Evolutionary conservation across 441 rosid species (phyloP).

Genomic region (Adansonia rubrostipa): DNA sequence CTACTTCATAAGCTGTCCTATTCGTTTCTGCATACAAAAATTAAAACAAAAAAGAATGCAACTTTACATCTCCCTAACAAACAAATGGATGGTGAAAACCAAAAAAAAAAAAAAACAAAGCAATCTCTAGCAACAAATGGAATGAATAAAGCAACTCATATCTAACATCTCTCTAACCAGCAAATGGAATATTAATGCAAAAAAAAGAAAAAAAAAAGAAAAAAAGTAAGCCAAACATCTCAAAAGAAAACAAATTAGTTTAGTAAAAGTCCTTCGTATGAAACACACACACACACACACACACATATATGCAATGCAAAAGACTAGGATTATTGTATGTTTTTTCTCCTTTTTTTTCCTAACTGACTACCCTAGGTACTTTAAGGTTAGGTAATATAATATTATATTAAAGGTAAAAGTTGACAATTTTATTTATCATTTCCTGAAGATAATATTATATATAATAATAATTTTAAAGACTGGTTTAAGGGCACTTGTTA

Average conservation of each 20-base stretch:
- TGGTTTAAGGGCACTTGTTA: too few relatives aligned
- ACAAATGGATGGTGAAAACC: conserved; percentile 3
- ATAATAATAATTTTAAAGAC: too few relatives aligned
- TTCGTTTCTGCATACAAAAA: conserved; percentile 51
- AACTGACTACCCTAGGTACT: too few relatives aligned
- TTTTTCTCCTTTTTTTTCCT: background rate
- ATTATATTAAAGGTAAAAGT: too few relatives aligned
- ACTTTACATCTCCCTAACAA: conserved; percentile 41
- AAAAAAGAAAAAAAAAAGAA: background rate
- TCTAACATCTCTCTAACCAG: conserved; percentile 9
- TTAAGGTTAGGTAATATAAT: too few relatives aligned
- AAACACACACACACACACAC: conserved; percentile 10
- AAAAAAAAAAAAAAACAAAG: conserved; percentile 21
- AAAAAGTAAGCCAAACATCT: background rate
- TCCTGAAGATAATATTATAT: too few relatives aligned
- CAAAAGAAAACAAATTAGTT: conserved; percentile 26
- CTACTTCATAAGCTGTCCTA: conserved; percentile 65
- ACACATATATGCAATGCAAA: background rate
- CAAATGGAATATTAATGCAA: background rate
- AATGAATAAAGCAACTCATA: conserved; percentile 29
- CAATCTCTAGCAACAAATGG: conserved; percentile 31
- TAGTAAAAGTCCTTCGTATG: conserved; percentile 29
- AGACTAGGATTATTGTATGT: background rate
- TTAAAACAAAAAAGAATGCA: conserved; percentile 43
- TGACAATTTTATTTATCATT: too few relatives aligned